Evolutionary conservation across 192 early-diverging fungal species (phyloP), one percentile per base, ranked within the genome.

Genomic region (Haplosporangium gracile): DNA sequence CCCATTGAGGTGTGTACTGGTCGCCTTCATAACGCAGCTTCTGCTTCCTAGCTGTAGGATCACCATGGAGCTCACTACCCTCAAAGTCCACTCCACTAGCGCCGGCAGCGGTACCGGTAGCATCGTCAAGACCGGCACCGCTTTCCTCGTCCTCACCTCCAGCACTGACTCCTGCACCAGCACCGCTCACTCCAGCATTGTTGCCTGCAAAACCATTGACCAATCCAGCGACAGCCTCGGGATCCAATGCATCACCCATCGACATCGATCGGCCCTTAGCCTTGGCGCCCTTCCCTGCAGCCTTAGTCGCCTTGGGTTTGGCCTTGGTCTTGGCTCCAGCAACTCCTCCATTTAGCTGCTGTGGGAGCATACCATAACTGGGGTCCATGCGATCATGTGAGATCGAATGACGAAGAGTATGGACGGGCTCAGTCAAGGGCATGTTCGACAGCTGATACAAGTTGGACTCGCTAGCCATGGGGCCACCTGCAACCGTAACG

Each of bases 1-100:
- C 96, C 94, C 94, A 95, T 78, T 92, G 91, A 11, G 96, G 96
- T 22, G 96, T 97, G 81, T 97, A 97, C 70, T 94, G 85, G 72
- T 97, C 96, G 34, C 92, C 93, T 18, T 79, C 75, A 84, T 93
- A 95, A 5, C 94, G 89, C 49, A 95, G 85, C 75, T 95, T 94
- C 74, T 97, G 96, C n/a, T 91, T 89, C 43, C 95, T 90, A 4
- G 94, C 94, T 76, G 86, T 83, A 10, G 89, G 89, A 57, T 92
- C 91, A 42, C 89, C 89, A 76, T 92, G 90, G 9, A 81, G 85
- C 22, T 82, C 83, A 9, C 86, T 83, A 47, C 68, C 90, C 32
- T 92, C 89, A 55, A 88, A 82, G 36, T 92, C 90, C 63, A 49
- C 18, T 5, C 65, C 51, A 60, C n/a, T 60, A 2, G 55, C n/a